These are phyloP conservation scores for Neovahlkampfia damariscottae DNA, from an alignment of 78 protist species.

Conservation along the genomic window DNA sequence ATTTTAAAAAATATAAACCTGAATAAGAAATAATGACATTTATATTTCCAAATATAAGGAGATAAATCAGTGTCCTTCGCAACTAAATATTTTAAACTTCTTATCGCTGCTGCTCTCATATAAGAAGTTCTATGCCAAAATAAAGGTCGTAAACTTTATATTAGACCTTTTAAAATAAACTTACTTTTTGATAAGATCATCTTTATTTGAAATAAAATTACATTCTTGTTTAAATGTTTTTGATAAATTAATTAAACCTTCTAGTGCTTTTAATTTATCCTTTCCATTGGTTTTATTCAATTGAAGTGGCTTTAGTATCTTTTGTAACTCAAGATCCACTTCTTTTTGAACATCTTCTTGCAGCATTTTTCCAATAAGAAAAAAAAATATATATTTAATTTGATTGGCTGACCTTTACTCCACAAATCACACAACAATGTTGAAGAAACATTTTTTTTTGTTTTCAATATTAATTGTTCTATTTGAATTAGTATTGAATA, in stretches of 20 bases:
- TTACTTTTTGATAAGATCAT: neutral
- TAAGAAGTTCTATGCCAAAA: neutral
- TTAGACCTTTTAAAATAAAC: neutral
- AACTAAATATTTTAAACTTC: neutral
- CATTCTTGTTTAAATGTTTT: neutral
- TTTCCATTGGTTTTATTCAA: neutral
- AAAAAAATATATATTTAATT: too few relatives aligned
- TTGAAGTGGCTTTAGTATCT: too few relatives aligned
- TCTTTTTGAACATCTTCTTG: too few relatives aligned
- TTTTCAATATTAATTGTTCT: too few relatives aligned
- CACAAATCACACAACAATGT: too few relatives aligned
- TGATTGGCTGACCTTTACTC: too few relatives aligned
- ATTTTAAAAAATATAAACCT: neutral
- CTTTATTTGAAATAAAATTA: neutral
- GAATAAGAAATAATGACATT: neutral
- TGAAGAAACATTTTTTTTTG: too few relatives aligned
- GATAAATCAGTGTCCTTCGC: neutral
- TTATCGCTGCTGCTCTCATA: neutral
- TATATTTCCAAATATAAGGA: neutral
- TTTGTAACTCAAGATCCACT: too few relatives aligned
- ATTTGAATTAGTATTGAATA: too few relatives aligned
- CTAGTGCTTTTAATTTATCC: neutral
- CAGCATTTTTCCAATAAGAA: too few relatives aligned
- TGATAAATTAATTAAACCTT: neutral
- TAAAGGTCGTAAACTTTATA: neutral